Evolutionary conservation across 768 basidiomycete species (phyloP), one percentile per base, ranked within the genome.

Genomic region (Boletus coccyginus): DNA sequence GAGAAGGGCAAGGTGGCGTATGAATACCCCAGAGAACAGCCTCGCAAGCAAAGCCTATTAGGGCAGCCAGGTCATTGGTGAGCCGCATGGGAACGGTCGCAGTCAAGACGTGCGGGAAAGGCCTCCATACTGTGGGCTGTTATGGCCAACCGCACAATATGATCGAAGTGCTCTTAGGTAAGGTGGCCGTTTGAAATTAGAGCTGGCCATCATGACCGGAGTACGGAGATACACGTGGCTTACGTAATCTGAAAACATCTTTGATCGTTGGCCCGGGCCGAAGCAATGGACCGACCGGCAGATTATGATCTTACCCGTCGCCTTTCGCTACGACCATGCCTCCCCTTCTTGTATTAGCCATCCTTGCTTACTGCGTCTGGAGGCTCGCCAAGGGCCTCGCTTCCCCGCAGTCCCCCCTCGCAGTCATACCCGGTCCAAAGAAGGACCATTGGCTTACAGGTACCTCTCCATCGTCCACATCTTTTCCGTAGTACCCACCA

Each of bases 41-140:
- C 56, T 77, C 76, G 57, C 68, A 73, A 3, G 53, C 69, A 47
- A 76, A 76, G 27, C 75, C 75, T 44, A 75, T 63, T 46, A 77
- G 57, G 13, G 72, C 69, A 36, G 75, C 68, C 2, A 75, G 16
- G 50, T 75, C 69, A 16, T 56, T 62, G 1, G 62, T 52, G 41
- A 74, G 68, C 21, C 33, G 38, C 69, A 72, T 73, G 9, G 44
- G 12, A 39, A 47, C 13, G 41, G 33, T 46, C 7, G 27, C 31
- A 19, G 33, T 55, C 52, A 42, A 27, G 27, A 9, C 35, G 9
- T 35, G 8, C 35, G 6, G 10, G 11, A 9, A 35, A 27, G 27
- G 27, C 27, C 27, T 27, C 6, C 27, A 27, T 27, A 27, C 27
- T 35, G 35, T 9, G 13, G 35, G 35, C 35, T 35, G 27, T 27